Evolutionary conservation across 805 yeast genomes (phyloP), one percentile per base, ranked within the genome.

Genomic region (Cyberlindnera mississippiensis): DNA sequence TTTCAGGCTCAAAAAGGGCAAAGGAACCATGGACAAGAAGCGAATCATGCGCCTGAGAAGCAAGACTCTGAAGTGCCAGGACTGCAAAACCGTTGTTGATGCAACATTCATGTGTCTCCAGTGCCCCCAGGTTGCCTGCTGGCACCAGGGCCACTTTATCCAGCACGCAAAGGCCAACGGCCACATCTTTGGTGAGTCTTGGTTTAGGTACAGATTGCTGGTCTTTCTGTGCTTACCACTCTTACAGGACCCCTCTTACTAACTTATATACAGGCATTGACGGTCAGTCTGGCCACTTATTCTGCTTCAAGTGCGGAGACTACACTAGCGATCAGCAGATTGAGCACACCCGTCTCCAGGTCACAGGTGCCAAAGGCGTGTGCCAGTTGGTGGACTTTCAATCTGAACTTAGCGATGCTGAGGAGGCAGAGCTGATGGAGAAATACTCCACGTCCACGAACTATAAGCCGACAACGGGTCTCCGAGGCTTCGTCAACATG

Each of bases 401-500:
- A 28, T 17, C 29, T 6, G 13, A 8, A 11, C 13, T 27, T 6
- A 27, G 29, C 5, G 37, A n/a, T 13, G 61, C 59, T 37, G 59
- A 58, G 34, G 55, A 59, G 31, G 17, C 40, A 1, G 52, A 57
- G 17, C 38, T 65, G 19, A 58, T 72, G 5, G 36, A 44, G 2
- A 39, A 61, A 17, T 57, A 63, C 27, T 64, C 75, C 2, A 56
- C 62, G 33, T 54, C 68, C 14, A 40, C 55, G 19, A 28, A 60
- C 68, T 16, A 63, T 52, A 73, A 73, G 39, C 83, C 90, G 1
- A 69, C 78, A 6, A 74, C 80, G n/a, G 98, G 97, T 0, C 67
- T 93, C 16, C 75, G 85, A 39, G 99, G 99, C 3, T 77, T 93
- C 52, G 81, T 88, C 38, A 91, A 91, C 61, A 79, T 91, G 81